Evolutionary conservation across 345 rosid species (phyloP), one percentile per base, ranked within the genome.

Genomic region (Bruguiera parviflora): DNA sequence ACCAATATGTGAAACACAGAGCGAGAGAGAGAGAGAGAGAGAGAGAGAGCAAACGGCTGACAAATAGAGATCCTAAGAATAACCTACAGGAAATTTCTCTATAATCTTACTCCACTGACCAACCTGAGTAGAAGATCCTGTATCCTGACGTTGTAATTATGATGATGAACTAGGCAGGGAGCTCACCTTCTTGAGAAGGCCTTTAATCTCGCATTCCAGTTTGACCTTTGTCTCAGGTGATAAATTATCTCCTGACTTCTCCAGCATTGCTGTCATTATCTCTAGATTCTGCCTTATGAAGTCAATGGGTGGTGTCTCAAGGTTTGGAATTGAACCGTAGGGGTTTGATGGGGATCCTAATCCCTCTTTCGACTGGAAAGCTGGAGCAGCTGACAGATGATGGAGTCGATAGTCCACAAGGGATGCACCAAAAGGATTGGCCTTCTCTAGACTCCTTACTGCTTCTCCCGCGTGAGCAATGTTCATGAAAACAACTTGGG

Each of bases 181-280:
- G 79, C 89, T 88, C 61, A 94, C 85, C 78, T 90, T 94, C 53
- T 76, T 81, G 62, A 94, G 78, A 52, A 94, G 91, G 59, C 84
- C 83, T 31, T 89, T 82, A 58, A 94, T 94, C 77, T 87, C 98
- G 29, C 71, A 72, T 82, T 87, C 96, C 63, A 94, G 68, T 70
- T 88, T 88, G 25, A 81, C 88, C 80, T 74, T 91, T 62, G 83
- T 89, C 80, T 89, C 97, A 0, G 87, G 88, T 25, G 97, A 87
- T 66, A 91, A 85, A 77, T 80, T 78, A 76, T 94, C 85, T 49
- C 98, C 98, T 0, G 96, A 83, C 65, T 88, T 79, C 82, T 87
- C 84, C 77, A 94, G 83, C 97, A 88, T 89, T 47, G 85, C 76
- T 18, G 93, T 91, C 97, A 94, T 91, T 88, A 85, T 89, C 86